Conservation (phyloP, 2,329 filamentous ascomycete genomes). For the Zymoseptoria crescenta region DNA sequence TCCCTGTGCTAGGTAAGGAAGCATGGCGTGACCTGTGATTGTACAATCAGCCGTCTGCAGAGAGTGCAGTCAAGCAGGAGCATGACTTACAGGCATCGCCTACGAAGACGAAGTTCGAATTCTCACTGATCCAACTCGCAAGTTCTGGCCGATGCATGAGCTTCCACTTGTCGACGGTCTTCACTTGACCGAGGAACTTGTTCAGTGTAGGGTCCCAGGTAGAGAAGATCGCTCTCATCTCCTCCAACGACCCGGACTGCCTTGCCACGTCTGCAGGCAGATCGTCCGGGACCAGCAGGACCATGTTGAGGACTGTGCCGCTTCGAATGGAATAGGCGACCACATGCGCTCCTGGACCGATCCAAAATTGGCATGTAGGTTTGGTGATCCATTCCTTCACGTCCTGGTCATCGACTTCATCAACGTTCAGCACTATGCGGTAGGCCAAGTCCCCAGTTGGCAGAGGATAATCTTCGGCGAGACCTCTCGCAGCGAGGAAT, state of each 20-base stretch:
- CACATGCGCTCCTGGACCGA: conserved; percentile 53
- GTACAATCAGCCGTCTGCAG: background rate
- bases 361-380: conserved; percentile 53
- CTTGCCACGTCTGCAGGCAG: conserved; percentile 48
- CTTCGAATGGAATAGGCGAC: conserved; percentile 55
- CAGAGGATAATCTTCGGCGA: conserved; percentile 38
- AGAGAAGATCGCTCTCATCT: conserved; percentile 54
- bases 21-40: conserved; percentile 7
- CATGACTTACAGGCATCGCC: conserved; percentile 52
- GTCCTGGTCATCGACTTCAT: conserved; percentile 45
- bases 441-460: conserved; percentile 60
- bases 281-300: conserved; percentile 58
- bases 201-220: conserved; percentile 57
- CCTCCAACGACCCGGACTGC: conserved; percentile 47
- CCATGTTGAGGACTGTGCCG: conserved; percentile 57
- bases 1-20: conserved; percentile 48
- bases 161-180: conserved; percentile 61
- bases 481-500: conserved; percentile 36
- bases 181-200: conserved; percentile 44
- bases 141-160: conserved; percentile 52
- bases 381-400: conserved; percentile 47
- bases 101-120: conserved; percentile 43
- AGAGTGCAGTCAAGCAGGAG: background rate
- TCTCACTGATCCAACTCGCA: conserved; percentile 47
- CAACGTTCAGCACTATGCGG: conserved; percentile 48